Evolutionary conservation across 2,329 filamentous ascomycete genomes (phyloP).

Genomic region (Penicillium sp.): DNA sequence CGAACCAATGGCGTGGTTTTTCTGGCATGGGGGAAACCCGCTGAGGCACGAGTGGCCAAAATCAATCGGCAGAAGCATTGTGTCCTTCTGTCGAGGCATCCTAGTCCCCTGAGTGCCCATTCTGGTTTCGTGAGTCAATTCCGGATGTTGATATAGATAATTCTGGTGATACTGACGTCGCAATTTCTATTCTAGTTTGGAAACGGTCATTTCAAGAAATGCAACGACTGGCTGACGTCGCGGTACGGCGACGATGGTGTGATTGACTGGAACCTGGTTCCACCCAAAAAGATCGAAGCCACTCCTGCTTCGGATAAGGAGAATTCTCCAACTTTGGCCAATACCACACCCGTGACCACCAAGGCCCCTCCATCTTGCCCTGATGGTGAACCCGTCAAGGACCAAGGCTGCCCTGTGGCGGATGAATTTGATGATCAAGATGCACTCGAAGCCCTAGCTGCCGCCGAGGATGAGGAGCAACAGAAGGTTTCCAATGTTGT

Average conservation of each 20-base stretch:
- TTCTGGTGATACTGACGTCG: neutral
- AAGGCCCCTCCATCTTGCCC: neutral
- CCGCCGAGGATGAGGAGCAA: slow-evolving; percentile 20
- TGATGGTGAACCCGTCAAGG: slow-evolving; percentile 7
- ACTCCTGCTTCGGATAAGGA: slow-evolving; percentile 22
- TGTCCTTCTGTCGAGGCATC: slow-evolving; percentile 81
- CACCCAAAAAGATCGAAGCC: slow-evolving; percentile 16
- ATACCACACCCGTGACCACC: neutral
- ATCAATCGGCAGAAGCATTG: slow-evolving; percentile 69
- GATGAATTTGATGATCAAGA: slow-evolving; percentile 43
- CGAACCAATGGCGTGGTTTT: slow-evolving; percentile 82
- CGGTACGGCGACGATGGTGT: slow-evolving; percentile 73
- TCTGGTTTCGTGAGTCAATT: slow-evolving; percentile 63
- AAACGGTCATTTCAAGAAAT: slow-evolving; percentile 45
- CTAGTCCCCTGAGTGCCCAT: slow-evolving; percentile 80
- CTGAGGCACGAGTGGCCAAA: slow-evolving; percentile 68
- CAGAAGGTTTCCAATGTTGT: too few relatives aligned
- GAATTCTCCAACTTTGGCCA: slow-evolving; percentile 13
- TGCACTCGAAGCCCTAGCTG: slow-evolving; percentile 38
- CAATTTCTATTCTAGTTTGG: slow-evolving; percentile 29
- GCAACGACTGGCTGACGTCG: slow-evolving; percentile 62
- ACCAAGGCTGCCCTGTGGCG: slow-evolving; percentile 19
- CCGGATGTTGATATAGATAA: too few relatives aligned
- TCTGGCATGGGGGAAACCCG: slow-evolving; percentile 85
- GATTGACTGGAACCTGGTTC: slow-evolving; percentile 74